Evolutionary conservation across 148 eudicot genomes (phyloP), one percentile per base, ranked within the genome.

Genomic region (Oxyria digyna): DNA sequence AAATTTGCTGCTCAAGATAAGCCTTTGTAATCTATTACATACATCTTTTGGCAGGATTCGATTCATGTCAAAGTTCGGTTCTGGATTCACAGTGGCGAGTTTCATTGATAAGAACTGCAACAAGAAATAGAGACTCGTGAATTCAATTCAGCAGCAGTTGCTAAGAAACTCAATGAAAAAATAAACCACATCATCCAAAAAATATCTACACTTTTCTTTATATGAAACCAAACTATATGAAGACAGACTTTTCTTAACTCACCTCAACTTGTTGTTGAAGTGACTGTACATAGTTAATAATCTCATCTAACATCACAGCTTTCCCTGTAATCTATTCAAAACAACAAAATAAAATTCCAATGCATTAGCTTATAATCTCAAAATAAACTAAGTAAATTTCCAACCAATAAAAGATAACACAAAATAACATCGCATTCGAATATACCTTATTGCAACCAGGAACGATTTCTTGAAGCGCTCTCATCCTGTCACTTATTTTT

Each of bases 281-380:
- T 40, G 69, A 66, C n/a, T 66, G 69, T 66, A 66, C 42, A 38
- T 66, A 66, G 45, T 66, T 66, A 40, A 66, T 66, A 21, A 66
- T 66, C 69, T 66, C 69, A 66, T 66, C 69, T 0, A 66, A 48
- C 41, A 66, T 42, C 15, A 66, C 46, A 3, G 69, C 69, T 66
- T 66, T 66, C 41, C 69, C 69, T 10, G 42, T 66, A 38, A 66
- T 29, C 69, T 66, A 26, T 3, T 38, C 4, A 41, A 46, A 18
- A 46, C 23, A 46, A 3, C 52, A 46, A 17, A n/a, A 46, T 46
- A 46, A 18, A 46, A 18, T 1, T n/a, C 54, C 68, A 40, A 23
- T 67, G 23, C 0, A 26, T 49, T 45, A 66, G 35, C 40, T 57
- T 68, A 12, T 14, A 46, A 21, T 46, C 23, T 46, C 52, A 46